A percentile compares a stretch with the other conserved stretches of the same genome.
phyloP scores from a whole-genome alignment of 306 rosid genomes.

The Medicago ruthenica region DNA sequence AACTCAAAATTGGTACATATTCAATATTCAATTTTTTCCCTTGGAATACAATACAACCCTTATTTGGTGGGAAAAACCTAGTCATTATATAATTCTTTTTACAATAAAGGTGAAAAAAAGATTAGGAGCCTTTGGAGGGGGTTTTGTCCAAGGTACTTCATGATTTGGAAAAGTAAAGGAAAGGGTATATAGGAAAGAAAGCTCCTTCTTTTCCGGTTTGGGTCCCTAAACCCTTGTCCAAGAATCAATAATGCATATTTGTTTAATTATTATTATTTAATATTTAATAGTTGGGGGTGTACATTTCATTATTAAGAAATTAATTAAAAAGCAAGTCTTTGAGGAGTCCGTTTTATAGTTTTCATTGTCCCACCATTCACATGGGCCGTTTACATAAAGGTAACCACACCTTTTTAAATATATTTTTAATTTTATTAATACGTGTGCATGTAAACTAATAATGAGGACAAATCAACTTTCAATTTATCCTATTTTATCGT shows the following conservation, averaged over 20 bases:
- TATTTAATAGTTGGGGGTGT: slow-evolving; percentile 62
- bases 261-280: slow-evolving; percentile 55
- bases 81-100: slow-evolving; percentile 34
- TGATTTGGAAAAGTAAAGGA: slow-evolving; percentile 38
- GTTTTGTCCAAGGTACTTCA: slow-evolving; percentile 49
- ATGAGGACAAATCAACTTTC: slow-evolving; percentile 52
- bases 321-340: slow-evolving; percentile 61
- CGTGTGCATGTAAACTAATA: slow-evolving; percentile 40
- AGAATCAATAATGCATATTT: slow-evolving; percentile 85
- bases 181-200: slow-evolving; percentile 72
- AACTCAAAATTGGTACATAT: slow-evolving; percentile 46
- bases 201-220: slow-evolving; percentile 65
- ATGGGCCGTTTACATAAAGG: slow-evolving; percentile 75
- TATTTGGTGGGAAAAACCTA: slow-evolving; percentile 42
- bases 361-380: slow-evolving; percentile 83
- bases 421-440: slow-evolving; percentile 14
- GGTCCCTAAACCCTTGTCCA: slow-evolving; percentile 80
- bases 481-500: slow-evolving; percentile 36
- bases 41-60: slow-evolving; percentile 29
- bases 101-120: slow-evolving; percentile 29
- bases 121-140: slow-evolving; percentile 53
- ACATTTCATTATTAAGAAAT: slow-evolving; percentile 72
- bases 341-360: slow-evolving; percentile 66
- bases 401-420: slow-evolving; percentile 41
- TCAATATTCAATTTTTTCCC: slow-evolving; percentile 26